Evolutionary conservation across 495 filamentous ascomycete species (phyloP), one percentile per base, ranked within the genome.

Genomic region (Copromyces sp.): DNA sequence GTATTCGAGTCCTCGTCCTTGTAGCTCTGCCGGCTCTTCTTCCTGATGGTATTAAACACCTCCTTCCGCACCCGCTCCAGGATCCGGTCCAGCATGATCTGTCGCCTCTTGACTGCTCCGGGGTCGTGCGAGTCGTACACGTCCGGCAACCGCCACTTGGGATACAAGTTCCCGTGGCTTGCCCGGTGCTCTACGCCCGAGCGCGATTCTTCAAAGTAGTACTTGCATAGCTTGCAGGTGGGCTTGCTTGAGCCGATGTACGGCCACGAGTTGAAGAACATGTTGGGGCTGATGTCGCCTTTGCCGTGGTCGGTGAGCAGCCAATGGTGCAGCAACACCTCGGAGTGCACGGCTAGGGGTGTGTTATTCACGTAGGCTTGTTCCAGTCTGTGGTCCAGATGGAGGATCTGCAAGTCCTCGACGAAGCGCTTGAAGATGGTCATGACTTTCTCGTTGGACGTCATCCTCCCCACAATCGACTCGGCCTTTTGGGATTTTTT

Each of bases 181-280:
- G 24, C 24, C 24, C 24, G 24, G 24, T 24, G 24, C 24, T 47
- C n/a, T 8, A 79, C 39, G 17, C 68, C 59, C 3, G 71, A 68
- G 0, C 69, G 47, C 35, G 72, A 73, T 2, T 65, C 39, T 1
- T 70, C 68, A 61, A 80, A 79, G 70, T 77, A 79, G 32, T 74
- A 69, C 32, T 75, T 40, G 70, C 78, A 80, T 6, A 80, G 68
- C 38, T 70, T 45, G 72, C 78, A 80, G 4, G 76, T 78, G 17
- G 77, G 78, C 65, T 80, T 80, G 72, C 75, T 78, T 16, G 68
- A 68, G 47, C 78, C 78, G 20, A 80, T 79, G 41, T 79, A 80
- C n/a, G 61, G 69, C 44, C 42, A 73, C 0, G 70, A 71, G 37
- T 75, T 69, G 74, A 79, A 80, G 69, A 79, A 80, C 17, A 53